Evolutionary conservation across 139 green algal genomes (phyloP), one percentile per base, ranked within the genome.

Genomic region (Chlamydomonas asymmetrica): DNA sequence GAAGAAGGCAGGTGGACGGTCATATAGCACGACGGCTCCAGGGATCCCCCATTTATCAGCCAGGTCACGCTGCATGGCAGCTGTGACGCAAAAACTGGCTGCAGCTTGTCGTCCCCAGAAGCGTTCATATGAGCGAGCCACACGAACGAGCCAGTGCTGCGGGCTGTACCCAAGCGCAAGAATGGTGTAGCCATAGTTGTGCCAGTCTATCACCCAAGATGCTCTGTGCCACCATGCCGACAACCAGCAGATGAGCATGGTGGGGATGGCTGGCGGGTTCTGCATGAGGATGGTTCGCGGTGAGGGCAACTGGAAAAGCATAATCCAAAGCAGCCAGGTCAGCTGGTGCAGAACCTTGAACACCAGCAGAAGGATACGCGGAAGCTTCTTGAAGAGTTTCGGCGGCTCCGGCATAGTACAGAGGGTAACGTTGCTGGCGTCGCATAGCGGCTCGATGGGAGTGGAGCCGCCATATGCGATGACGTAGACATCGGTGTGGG

Each of bases 151-250:
- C 2, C 62, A 45, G 74, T 92, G 82, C 2, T 66, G 37, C 18
- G 31, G n/a, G 5, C 88, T 82, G 71, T 93, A 82, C 62, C 76
- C 84, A 20, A 98, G 71, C 13, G 73, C 89, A 76, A 98, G 91
- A 23, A 99, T 89, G 13, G 94, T 95, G 85, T 95, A 94, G 0
- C 85, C 95, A 64, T 95, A 93, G 78, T 99, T 99, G 85, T 99
- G 96, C 96, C 96, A 99, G 87, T 99, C 96, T 35, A 97, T 88
- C 5, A 97, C 80, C 29, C 97, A 83, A 45, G 71, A 31, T 0
- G 90, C 88, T 2, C 82, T 20, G 62, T 94, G 89, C 41, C 91
- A 78, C 20, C 34, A 29, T 16, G 85, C 85, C 0, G 87, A 90
- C 27, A 97, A 63, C 78, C 75, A 86, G 80, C 89, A 96, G 1